Percentiles rank a stretch among this genome's conserved stretches.
These are phyloP conservation scores for Arctostaphylos glauca DNA, from an alignment of 148 eudicot genomes.

Conservation along the genomic window DNA sequence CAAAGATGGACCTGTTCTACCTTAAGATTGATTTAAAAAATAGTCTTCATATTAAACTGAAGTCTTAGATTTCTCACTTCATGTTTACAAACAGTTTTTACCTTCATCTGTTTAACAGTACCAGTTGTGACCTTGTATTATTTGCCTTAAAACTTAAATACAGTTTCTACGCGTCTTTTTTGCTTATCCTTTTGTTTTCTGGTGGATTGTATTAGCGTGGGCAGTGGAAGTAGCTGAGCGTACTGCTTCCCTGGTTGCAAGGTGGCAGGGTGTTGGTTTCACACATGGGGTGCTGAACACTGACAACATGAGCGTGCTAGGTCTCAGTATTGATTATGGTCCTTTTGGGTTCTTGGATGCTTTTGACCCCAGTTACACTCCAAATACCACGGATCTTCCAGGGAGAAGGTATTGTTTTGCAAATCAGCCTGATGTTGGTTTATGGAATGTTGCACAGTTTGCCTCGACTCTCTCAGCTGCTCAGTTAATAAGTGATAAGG, in stretches of 20 bases:
- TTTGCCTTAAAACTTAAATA: not conserved
- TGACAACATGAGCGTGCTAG: conserved; percentile 96
- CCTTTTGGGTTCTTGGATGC: conserved; percentile 99
- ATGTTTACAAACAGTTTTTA: not conserved
- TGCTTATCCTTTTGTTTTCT: conserved; percentile 16
- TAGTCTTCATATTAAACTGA: not conserved
- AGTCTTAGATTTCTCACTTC: not conserved
- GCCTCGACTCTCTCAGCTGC: conserved; percentile 85
- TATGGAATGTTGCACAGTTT: conserved; percentile 96
- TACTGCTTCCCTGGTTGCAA: conserved; percentile 89
- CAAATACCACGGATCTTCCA: conserved; percentile 98
- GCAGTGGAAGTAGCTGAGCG: conserved; percentile 98
- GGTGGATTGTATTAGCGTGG: conserved; percentile 65
- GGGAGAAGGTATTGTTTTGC: conserved; percentile 99
- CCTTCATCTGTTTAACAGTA: not conserved
- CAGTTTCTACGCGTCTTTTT: not conserved
- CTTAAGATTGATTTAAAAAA: too few relatives aligned
- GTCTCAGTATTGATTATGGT: conserved; percentile 97
- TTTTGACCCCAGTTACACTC: conserved; percentile 98
- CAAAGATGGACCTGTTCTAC: not conserved
- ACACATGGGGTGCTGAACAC: conserved; percentile 99
- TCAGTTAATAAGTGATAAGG: conserved; percentile 71
- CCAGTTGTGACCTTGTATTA: not conserved
- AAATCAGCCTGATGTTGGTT: conserved; percentile 96
- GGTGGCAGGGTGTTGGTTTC: conserved; percentile 99